Evolutionary conservation across 495 filamentous ascomycete species (phyloP).

Genomic region (Bryoglossum gracile): DNA sequence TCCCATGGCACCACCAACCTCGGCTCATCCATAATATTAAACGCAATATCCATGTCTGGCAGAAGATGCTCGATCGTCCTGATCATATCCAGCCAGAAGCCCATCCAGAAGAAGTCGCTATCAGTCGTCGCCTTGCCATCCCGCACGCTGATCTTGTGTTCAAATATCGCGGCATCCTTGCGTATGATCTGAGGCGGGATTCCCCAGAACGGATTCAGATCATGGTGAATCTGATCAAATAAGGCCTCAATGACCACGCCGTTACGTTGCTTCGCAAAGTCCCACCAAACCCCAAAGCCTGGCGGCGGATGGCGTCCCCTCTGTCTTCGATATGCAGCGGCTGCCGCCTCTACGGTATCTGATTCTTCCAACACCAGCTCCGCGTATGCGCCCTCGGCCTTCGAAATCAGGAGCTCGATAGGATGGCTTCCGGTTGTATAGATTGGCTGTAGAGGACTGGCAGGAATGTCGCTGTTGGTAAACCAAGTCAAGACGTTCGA

Average conservation of each 20-base stretch:
- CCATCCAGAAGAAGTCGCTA: slow-evolving; percentile 52
- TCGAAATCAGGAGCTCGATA: slow-evolving; percentile 35
- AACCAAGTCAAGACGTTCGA: too few species aligned
- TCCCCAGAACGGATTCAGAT: slow-evolving; percentile 63
- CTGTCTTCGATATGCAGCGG: slow-evolving; percentile 50
- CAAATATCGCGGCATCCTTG: slow-evolving; percentile 39
- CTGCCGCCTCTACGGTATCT: slow-evolving; percentile 46
- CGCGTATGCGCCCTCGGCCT: slow-evolving; percentile 34
- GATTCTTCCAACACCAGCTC: slow-evolving; percentile 30
- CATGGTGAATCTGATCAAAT: slow-evolving; percentile 62
- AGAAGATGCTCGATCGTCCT: slow-evolving; percentile 46
- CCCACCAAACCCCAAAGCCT: slow-evolving; percentile 60
- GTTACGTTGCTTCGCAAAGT: slow-evolving; percentile 49
- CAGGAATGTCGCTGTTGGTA: too few species aligned
- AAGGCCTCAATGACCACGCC: slow-evolving; percentile 59
- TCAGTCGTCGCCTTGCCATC: slow-evolving; percentile 44
- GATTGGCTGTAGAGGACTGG: too few species aligned
- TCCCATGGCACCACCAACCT: slow-evolving; percentile 58
- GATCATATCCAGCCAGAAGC: slow-evolving; percentile 50
- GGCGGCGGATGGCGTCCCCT: slow-evolving; percentile 65
- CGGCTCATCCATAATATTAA: slow-evolving; percentile 63
- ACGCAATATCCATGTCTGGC: slow-evolving; percentile 64
- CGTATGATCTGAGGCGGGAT: slow-evolving; percentile 49
- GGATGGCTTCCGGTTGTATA: too few species aligned
- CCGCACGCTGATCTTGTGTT: slow-evolving; percentile 48